Conservation (phyloP, 169 alveolate genomes). For the Eimeria maxima region DNA sequence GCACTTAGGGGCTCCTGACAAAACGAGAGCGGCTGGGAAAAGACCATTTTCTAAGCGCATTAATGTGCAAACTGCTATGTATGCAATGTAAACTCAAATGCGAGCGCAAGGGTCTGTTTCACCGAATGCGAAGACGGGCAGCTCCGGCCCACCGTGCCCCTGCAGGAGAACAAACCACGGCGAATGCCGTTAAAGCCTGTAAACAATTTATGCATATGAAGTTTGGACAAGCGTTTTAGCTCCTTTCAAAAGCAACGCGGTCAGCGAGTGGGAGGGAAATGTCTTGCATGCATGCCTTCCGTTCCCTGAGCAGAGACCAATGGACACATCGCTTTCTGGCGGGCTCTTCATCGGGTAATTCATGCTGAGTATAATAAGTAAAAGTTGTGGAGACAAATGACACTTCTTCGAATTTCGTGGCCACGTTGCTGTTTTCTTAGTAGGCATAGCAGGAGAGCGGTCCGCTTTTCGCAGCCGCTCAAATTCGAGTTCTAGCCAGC, state of each 20-base stretch:
- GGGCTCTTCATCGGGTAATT: background rate
- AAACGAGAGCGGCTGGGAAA: background rate
- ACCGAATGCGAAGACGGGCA: background rate
- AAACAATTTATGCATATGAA: background rate
- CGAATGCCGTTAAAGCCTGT: background rate
- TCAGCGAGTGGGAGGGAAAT: background rate
- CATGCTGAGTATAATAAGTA: background rate
- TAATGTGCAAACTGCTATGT: too few species aligned
- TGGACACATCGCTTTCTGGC: constrained; percentile 1
- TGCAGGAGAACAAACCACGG: background rate
- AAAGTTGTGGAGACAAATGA: background rate
- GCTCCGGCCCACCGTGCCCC: background rate
- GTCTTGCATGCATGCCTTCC: background rate
- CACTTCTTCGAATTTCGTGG: background rate
- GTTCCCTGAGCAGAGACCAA: background rate
- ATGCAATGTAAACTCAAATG: too few species aligned
- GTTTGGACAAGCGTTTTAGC: background rate
- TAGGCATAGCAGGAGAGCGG: too few species aligned
- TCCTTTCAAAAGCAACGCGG: background rate
- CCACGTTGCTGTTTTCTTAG: background rate
- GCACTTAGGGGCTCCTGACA: background rate
- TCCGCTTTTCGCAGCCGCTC: background rate
- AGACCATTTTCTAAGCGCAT: too few species aligned
- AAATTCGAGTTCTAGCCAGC: background rate
- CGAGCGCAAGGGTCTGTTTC: background rate